phyloP scores from a whole-genome alignment of 345 rosid species.

The Reutealis trisperma region DNA sequence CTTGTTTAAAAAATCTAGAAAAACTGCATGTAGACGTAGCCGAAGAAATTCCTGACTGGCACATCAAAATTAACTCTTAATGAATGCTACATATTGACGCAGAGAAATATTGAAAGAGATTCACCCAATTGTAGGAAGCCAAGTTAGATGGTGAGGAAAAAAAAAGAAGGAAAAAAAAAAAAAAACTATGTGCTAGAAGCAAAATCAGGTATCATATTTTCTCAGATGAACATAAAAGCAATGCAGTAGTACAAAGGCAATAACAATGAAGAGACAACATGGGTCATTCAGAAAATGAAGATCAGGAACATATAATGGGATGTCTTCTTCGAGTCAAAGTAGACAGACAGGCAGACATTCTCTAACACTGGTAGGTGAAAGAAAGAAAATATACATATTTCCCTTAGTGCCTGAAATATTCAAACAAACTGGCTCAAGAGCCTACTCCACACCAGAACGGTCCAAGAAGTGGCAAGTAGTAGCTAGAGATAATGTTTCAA shows the following conservation, averaged over 20 bases:
- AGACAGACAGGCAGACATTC: background rate
- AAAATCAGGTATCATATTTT: background rate
- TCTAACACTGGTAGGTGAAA: background rate
- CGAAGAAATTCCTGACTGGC: constrained; percentile 13
- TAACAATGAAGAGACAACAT: background rate
- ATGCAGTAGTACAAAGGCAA: background rate
- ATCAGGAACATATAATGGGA: background rate
- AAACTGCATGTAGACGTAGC: background rate
- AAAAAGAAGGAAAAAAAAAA: background rate
- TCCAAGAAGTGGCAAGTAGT: no score
- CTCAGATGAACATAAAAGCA: background rate
- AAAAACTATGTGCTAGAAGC: background rate
- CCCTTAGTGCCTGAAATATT: background rate
- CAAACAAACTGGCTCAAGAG: background rate
- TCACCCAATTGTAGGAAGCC: background rate
- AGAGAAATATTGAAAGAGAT: background rate
- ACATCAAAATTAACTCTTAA: background rate
- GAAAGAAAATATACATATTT: background rate
- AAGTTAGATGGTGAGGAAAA: background rate
- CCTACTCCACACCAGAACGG: background rate
- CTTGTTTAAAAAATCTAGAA: background rate
- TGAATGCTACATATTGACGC: background rate
- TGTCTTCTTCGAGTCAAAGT: no score
- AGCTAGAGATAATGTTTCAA: background rate
- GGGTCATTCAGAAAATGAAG: background rate